phyloP scores from a whole-genome alignment of 1,284 basidiomycete species.

The Heimioporus retisporus region DNA sequence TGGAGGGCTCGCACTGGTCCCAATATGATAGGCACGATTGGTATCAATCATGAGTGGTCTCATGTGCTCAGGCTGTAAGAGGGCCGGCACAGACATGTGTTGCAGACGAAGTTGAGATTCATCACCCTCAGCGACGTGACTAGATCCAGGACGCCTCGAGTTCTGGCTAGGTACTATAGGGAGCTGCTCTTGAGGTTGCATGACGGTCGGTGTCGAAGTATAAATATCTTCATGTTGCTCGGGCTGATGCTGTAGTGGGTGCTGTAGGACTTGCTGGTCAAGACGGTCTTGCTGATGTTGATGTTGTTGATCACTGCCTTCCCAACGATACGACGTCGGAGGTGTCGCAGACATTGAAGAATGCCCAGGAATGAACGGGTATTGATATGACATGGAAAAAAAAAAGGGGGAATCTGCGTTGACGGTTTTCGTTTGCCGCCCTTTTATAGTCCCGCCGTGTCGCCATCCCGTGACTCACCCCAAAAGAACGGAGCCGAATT shows the following conservation, averaged over 20 bases:
- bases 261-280: slow-evolving; percentile 44
- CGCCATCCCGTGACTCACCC: slow-evolving; percentile 32
- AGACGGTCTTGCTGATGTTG: slow-evolving; percentile 22
- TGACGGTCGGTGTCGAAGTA: slow-evolving; percentile 22
- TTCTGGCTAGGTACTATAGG: slow-evolving; percentile 42
- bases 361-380: slow-evolving; percentile 46
- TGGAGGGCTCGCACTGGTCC: slow-evolving; percentile 40
- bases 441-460: slow-evolving; percentile 37
- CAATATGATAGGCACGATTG: slow-evolving; percentile 36
- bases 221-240: slow-evolving; percentile 33
- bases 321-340: slow-evolving; percentile 44
- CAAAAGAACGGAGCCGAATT: slow-evolving; percentile 28
- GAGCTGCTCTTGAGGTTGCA: slow-evolving; percentile 37
- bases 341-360: slow-evolving; percentile 47
- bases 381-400: slow-evolving; percentile 51
- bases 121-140: slow-evolving; percentile 35
- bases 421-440: slow-evolving; percentile 15
- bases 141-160: slow-evolving; percentile 28
- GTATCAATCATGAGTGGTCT: slow-evolving; percentile 47
- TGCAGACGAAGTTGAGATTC: slow-evolving; percentile 35
- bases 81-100: slow-evolving; percentile 32
- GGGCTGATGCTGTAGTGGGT: slow-evolving; percentile 39
- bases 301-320: slow-evolving; percentile 30
- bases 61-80: slow-evolving; percentile 40
- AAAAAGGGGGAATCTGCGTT: slow-evolving; percentile 30